phyloP scores from a whole-genome alignment of 148 eudicot genomes.

The Cornus controversa region DNA sequence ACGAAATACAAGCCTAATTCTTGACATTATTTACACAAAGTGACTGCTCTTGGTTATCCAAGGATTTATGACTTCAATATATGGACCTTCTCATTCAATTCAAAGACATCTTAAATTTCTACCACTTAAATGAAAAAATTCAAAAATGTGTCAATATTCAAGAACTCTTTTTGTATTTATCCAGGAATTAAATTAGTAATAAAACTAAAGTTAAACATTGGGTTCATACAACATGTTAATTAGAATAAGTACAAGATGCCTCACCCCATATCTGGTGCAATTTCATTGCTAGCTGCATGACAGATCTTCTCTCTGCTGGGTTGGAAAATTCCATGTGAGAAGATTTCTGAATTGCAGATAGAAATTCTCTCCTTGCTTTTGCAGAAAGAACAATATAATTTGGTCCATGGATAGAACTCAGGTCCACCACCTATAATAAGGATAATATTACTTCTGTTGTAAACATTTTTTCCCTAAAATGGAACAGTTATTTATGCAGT shows the following conservation, averaged over 20 bases:
- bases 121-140: not conserved
- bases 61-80: not conserved
- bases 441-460: not conserved
- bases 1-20: too few species aligned
- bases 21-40: not conserved
- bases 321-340: slow-evolving; percentile 44
- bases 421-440: slow-evolving; percentile 55
- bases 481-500: not conserved
- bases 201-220: not conserved
- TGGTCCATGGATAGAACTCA: slow-evolving; percentile 63
- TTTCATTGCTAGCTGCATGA: slow-evolving; percentile 50
- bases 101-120: not conserved
- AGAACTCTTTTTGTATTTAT: slow-evolving; percentile 3
- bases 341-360: slow-evolving; percentile 59
- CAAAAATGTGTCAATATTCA: not conserved
- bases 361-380: slow-evolving; percentile 56
- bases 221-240: not conserved
- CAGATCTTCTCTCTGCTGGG: slow-evolving; percentile 58
- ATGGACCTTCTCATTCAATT: not conserved
- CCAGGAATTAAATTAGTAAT: not conserved
- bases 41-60: not conserved
- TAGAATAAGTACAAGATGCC: slow-evolving; percentile 3
- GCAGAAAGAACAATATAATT: slow-evolving; percentile 53
- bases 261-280: slow-evolving; percentile 80
- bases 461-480: not conserved